phyloP scores from a whole-genome alignment of 2,329 filamentous ascomycete species.

The Ophiosphaerella korrae region DNA sequence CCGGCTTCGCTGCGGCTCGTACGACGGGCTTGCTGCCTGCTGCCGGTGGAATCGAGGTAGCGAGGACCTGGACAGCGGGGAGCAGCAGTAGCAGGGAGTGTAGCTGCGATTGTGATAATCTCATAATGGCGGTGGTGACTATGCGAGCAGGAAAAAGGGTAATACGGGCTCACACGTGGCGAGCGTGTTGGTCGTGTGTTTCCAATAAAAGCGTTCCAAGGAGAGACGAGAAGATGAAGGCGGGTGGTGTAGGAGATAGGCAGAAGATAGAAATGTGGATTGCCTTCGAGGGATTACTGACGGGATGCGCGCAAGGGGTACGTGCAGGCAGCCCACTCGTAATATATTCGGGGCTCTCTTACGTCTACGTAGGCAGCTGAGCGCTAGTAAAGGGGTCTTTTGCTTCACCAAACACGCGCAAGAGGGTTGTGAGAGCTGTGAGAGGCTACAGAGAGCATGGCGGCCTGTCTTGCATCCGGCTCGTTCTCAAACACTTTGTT shows the following conservation, averaged over 20 bases:
- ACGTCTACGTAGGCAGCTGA: slow-evolving; percentile 6
- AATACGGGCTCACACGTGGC: slow-evolving; percentile 1
- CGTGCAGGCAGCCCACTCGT: slow-evolving; percentile 24
- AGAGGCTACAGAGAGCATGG: slow-evolving; percentile 6
- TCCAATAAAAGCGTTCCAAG: slow-evolving; percentile 1
- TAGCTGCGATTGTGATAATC: slow-evolving; percentile 59
- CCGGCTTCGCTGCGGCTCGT: slow-evolving; percentile 33
- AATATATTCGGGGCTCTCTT: slow-evolving; percentile 15
- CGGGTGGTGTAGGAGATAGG: background rate
- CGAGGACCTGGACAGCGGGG: slow-evolving; percentile 64
- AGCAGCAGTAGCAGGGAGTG: slow-evolving; percentile 59
- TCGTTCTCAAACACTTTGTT: slow-evolving; percentile 17
- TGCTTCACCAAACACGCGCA: background rate
- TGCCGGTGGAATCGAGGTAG: slow-evolving; percentile 50
- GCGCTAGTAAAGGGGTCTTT: slow-evolving; percentile 23
- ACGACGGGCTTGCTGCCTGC: slow-evolving; percentile 34
- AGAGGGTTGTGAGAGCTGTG: slow-evolving; percentile 13
- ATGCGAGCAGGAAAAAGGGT: slow-evolving; percentile 10
- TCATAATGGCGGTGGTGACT: slow-evolving; percentile 56
- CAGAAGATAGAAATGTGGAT: background rate
- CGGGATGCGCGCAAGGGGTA: slow-evolving; percentile 35
- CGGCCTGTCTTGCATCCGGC: slow-evolving; percentile 14
- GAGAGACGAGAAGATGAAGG: slow-evolving; percentile 17
- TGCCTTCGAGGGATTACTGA: slow-evolving; percentile 20
- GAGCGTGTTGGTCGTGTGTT: background rate